phyloP scores from a whole-genome alignment of 75 land plant genomes.

The Cunninghamia lanceolata region DNA sequence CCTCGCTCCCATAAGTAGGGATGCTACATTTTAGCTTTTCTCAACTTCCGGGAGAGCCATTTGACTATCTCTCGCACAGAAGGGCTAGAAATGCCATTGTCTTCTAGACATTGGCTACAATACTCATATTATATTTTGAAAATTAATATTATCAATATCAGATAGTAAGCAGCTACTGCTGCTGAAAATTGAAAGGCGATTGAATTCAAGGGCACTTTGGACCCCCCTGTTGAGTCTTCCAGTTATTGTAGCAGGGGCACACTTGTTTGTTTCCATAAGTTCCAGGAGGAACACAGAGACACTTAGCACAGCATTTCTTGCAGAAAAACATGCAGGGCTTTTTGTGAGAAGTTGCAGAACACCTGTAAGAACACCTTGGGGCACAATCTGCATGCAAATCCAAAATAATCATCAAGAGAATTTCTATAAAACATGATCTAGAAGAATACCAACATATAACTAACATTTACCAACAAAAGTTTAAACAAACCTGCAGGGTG shows the following conservation, averaged over 20 bases:
- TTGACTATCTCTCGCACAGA: not conserved
- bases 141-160: not conserved
- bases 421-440: not conserved
- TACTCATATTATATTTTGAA: not conserved
- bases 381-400: constrained; percentile 12
- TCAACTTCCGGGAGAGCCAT: constrained; percentile 1
- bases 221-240: constrained; percentile 25
- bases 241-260: constrained; percentile 32
- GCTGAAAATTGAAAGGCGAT: not conserved
- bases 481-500: not conserved
- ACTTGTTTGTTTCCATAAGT: constrained; percentile 27
- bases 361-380: constrained; percentile 13
- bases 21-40: not conserved
- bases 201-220: constrained; percentile 22
- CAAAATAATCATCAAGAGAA: not conserved
- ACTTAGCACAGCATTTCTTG: constrained; percentile 23
- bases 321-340: constrained; percentile 25
- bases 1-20: not conserved
- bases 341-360: constrained; percentile 13
- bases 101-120: not conserved
- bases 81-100: not conserved
- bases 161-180: not conserved
- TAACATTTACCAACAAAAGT: not conserved
- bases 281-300: constrained; percentile 28
- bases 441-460: not conserved